Evolutionary conservation across 2,329 filamentous ascomycete species (phyloP).

Genomic region (Cadophora sp.): DNA sequence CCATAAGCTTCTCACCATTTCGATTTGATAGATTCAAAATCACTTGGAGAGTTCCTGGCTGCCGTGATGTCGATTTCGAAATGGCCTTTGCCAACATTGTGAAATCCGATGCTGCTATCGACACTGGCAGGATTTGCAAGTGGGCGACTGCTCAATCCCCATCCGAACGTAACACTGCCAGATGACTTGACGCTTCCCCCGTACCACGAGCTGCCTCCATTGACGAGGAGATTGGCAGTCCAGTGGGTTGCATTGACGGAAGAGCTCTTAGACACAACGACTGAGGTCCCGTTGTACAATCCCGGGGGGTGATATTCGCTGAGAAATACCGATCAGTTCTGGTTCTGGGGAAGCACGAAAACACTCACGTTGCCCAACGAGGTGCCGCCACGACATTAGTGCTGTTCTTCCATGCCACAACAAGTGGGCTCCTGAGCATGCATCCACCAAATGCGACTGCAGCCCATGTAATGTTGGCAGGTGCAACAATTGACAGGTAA

Average conservation of each 20-base stretch:
- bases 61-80: constrained; percentile 27
- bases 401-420: constrained; percentile 25
- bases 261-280: constrained; percentile 18
- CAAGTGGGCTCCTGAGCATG: constrained; percentile 27
- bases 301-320: constrained; percentile 26
- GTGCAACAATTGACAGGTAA: constrained; percentile 21
- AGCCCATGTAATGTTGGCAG: constrained; percentile 22
- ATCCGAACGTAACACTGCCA: constrained; percentile 20
- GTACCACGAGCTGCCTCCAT: constrained; percentile 23
- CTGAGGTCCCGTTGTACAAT: constrained; percentile 19
- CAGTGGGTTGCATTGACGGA: constrained; percentile 28
- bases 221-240: constrained; percentile 24
- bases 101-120: constrained; percentile 22
- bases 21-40: not conserved
- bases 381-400: constrained; percentile 24
- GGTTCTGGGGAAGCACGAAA: not conserved
- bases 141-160: constrained; percentile 18
- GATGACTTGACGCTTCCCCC: constrained; percentile 22
- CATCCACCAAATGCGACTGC: constrained; percentile 27
- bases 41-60: constrained; percentile 16
- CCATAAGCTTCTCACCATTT: not conserved
- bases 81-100: constrained; percentile 26
- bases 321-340: not conserved
- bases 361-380: constrained; percentile 29
- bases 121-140: constrained; percentile 13